Base-by-base conservation (phyloP, 2,329 filamentous ascomycete genomes). In the Cercospora zeina region DNA sequence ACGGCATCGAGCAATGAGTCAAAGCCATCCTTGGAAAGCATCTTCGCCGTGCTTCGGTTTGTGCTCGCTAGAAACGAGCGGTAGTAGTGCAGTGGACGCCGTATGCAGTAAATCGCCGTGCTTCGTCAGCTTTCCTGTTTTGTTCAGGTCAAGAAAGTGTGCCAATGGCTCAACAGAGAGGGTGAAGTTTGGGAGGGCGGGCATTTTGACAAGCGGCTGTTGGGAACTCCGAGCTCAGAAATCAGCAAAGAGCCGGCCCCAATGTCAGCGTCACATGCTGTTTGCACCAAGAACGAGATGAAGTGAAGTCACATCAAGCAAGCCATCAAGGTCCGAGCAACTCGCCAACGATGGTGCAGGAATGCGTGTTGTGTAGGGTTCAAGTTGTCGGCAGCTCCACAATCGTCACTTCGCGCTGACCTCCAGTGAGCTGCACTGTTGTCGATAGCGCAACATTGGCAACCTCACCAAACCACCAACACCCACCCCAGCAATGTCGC, bases 401-500 rank as follows among this genome's bases (percentile, higher is more conserved):
- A 34, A 10, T 34, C 31, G 42, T 49, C 42, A 49, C 42, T 27
- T 19, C 21, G 24, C 21, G 42, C 42, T 49, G 31, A 34, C 8
- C 31, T 10, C 8, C 31, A 34, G 31, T 34, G 8, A 34, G 31
- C 11, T 53, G 47, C 24, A 24, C 47, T 51, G 47, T 51, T 51
- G 47, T 14, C 47, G 24, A 16, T 24, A 30, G 24, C 30, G 24
- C 47, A 47, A 51, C 19, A 24, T 11, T 34, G 36, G 36, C 36
- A 21, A 27, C 54, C 54, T 30, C 36, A 8, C 39, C 19, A 33
- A 11, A 54, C 58, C 34, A 31, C 37, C 16, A 0, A 27, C 36
- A 16, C 27, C 36, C 36, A 19, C 39, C 21, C 34, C 36, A 58
- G 58, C 45, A 54, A 97, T 97, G 95, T 96, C 95, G 70, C 96